Conservation (phyloP, 202 grass and related monocot species). For the Setaria viridis region DNA sequence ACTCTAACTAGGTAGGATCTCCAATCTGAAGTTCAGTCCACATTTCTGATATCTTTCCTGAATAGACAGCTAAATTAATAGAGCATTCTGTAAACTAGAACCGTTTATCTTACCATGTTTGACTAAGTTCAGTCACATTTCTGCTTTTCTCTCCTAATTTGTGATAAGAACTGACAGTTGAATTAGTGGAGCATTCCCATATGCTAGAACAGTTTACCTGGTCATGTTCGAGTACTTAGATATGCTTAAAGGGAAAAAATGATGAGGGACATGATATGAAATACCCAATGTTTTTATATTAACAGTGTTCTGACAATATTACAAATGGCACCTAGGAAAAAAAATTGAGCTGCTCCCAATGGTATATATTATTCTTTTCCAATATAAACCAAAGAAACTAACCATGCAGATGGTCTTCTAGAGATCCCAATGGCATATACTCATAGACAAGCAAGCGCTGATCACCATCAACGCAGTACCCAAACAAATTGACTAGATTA, state of each 20-base stretch:
- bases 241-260: not conserved
- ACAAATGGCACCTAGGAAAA: not conserved
- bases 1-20: constrained; percentile 7
- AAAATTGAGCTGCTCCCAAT: not conserved
- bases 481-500: constrained; percentile 85
- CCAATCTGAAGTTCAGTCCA: not conserved
- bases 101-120: not conserved
- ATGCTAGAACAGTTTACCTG: constrained; percentile 9
- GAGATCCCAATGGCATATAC: constrained; percentile 84
- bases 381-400: constrained; percentile 47
- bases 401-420: constrained; percentile 87
- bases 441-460: constrained; percentile 88
- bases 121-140: not conserved
- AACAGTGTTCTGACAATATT: constrained; percentile 23
- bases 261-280: not conserved
- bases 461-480: constrained; percentile 78
- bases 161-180: not conserved
- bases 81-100: constrained; percentile 16
- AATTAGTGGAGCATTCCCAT: constrained; percentile 12
- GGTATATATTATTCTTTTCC: constrained; percentile 12
- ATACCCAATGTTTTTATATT: not conserved
- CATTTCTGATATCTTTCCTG: constrained; percentile 11
- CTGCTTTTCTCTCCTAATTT: not conserved
- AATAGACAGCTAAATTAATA: constrained; percentile 17
- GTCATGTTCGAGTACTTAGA: constrained; percentile 29